Conservation (phyloP, 345 rosid species). For the Acer yangbiense region DNA sequence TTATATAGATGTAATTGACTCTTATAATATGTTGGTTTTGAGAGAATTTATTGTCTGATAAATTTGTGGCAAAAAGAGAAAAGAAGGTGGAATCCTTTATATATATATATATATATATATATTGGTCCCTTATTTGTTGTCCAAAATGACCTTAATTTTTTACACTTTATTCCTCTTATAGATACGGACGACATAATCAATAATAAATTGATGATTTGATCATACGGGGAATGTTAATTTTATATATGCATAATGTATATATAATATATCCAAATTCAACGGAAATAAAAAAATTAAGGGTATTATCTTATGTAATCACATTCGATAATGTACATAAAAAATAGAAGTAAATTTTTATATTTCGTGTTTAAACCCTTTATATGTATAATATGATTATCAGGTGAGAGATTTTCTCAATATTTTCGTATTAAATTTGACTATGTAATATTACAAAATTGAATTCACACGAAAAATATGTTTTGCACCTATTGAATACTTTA, state of each 20-base stretch:
- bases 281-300: too few relatives aligned
- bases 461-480: too few relatives aligned
- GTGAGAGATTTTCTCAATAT: too few relatives aligned
- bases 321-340: too few relatives aligned
- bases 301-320: too few relatives aligned
- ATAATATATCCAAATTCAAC: background rate
- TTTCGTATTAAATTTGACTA: too few relatives aligned
- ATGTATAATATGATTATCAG: too few relatives aligned
- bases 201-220: background rate
- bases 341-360: too few relatives aligned
- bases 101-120: background rate
- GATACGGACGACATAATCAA: constrained; percentile 29
- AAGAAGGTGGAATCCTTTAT: constrained; percentile 7
- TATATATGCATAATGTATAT: background rate
- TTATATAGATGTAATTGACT: too few relatives aligned
- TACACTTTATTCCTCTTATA: constrained; percentile 31
- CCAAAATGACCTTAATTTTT: background rate
- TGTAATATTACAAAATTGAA: too few relatives aligned
- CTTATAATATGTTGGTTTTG: background rate
- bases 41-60: constrained; percentile 14
- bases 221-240: background rate
- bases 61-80: constrained; percentile 13
- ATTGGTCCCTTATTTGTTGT: background rate
- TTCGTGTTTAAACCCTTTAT: too few relatives aligned
- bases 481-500: too few relatives aligned